Evolutionary conservation across 2,329 filamentous ascomycete species (phyloP), one percentile per base, ranked within the genome.

Genomic region (Paraconiothyrium brasiliense): DNA sequence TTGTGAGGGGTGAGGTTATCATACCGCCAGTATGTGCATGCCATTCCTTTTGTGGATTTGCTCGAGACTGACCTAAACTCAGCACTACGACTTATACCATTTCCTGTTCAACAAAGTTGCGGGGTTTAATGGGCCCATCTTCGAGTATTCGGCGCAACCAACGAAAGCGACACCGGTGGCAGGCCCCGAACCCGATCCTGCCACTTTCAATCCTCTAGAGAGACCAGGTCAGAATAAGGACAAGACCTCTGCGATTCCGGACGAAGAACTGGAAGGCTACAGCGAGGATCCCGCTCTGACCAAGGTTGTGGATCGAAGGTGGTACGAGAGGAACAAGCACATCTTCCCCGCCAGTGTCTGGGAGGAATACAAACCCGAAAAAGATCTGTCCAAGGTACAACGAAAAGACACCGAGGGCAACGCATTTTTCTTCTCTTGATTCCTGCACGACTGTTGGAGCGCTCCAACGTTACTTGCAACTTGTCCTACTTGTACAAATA

Each of bases 21-120:
- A 89, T 99, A 70, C 94, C 95, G 61, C 95, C 97, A 84, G 94
- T 97, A 82, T 84, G 72, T 72, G 32, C 30, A 35, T 58, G 3
- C 8, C 14, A 3, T 41, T 30, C 48, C 20, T 30, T 6, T 7
- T 39, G 4, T 57, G 37, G 41, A 13, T 2, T 50, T 1, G 30
- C 5, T 4, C 20, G n/a, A 22, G 48, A 46, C 66, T 76, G 59
- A 76, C 55, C 9, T 3, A 13, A 24, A 32, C 50, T 8, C 75
- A 98, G 93, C 95, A 99, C 79, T 97, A 96, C 76, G 94, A 98
- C 67, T 93, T 99, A 76, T 95, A 98, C 78, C 95, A 94, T 81
- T 98, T 99, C 80, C 89, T 97, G 76, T 90, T 97, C 78, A 97
- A 98, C 78, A 92, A 90, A 72, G 91, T 88, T 30, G 79, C 87